A percentile compares a stretch with the other conserved stretches of the same genome.
phyloP scores from a whole-genome alignment of 1,284 basidiomycete genomes.

The Boletus semigastroideus region DNA sequence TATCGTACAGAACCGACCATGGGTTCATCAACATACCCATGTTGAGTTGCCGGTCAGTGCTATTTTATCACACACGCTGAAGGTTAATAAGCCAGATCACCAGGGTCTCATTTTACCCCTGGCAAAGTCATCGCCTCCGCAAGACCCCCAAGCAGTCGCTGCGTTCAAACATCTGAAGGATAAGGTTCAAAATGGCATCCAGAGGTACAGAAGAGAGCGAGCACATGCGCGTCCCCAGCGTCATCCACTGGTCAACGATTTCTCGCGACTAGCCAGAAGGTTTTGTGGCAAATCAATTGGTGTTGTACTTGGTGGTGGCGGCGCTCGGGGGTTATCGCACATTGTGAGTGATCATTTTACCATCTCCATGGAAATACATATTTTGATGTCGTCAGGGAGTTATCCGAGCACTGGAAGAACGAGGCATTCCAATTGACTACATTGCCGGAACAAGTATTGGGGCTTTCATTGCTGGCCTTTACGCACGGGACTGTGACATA shows the following conservation, averaged over 20 bases:
- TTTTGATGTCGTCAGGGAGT: conserved; percentile 58
- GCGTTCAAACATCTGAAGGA: conserved; percentile 91
- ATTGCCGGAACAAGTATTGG: conserved; percentile 92
- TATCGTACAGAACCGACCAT: conserved; percentile 74
- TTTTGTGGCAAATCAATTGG: conserved; percentile 94
- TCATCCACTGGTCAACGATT: conserved; percentile 85
- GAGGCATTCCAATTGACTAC: conserved; percentile 90
- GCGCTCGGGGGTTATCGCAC: conserved; percentile 93
- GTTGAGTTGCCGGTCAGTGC: conserved; percentile 76
- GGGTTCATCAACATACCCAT: conserved; percentile 92
- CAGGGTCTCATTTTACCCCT: conserved; percentile 67
- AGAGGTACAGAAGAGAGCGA: conserved; percentile 78
- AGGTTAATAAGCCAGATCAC: conserved; percentile 1
- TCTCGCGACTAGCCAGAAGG: conserved; percentile 87
- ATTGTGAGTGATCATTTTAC: conserved; percentile 51
- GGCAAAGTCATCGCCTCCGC: conserved; percentile 57
- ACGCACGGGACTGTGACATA: conserved; percentile 91
- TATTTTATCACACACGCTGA: background rate
- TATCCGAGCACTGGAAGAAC: conserved; percentile 89
- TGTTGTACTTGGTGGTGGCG: conserved; percentile 93
- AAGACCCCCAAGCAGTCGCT: conserved; percentile 87
- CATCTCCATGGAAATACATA: conserved; percentile 16
- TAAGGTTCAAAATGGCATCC: conserved; percentile 85
- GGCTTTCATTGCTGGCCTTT: conserved; percentile 92
- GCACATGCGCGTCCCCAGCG: conserved; percentile 71